Conservation (phyloP, 495 filamentous ascomycete species). For the Neurospora tetraspora region DNA sequence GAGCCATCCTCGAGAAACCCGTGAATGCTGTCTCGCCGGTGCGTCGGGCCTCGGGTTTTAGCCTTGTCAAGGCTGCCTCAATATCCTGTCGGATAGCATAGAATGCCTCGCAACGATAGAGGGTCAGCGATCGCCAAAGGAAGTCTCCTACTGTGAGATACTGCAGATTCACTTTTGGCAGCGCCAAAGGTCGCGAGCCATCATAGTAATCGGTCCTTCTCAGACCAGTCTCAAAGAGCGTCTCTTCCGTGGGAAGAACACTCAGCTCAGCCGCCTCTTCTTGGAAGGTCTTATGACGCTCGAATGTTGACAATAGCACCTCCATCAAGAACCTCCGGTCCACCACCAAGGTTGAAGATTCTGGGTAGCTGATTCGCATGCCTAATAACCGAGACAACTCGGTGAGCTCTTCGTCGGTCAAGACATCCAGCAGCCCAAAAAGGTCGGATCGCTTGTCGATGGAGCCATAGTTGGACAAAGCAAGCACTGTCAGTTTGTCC, state of each 20-base stretch:
- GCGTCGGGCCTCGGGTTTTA: constrained; percentile 58
- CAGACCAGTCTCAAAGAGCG: constrained; percentile 77
- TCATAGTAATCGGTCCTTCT: constrained; percentile 82
- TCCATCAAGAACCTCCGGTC: constrained; percentile 66
- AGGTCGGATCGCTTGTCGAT: constrained; percentile 73
- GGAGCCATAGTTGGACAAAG: constrained; percentile 84
- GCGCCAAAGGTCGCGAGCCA: constrained; percentile 77
- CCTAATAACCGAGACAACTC: constrained; percentile 62
- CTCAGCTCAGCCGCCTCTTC: constrained; percentile 60
- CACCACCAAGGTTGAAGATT: constrained; percentile 48
- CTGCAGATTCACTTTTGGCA: constrained; percentile 92
- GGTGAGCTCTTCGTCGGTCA: constrained; percentile 64
- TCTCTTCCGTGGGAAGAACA: constrained; percentile 72
- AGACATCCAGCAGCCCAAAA: constrained; percentile 58
- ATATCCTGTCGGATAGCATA: constrained; percentile 90
- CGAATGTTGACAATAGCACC: constrained; percentile 64
- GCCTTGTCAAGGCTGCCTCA: constrained; percentile 65
- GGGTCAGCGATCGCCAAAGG: constrained; percentile 80
- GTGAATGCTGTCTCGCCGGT: constrained; percentile 60
- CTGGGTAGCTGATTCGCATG: constrained; percentile 70
- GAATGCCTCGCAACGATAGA: constrained; percentile 87
- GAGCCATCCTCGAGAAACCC: constrained; percentile 85
- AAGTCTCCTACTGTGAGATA: constrained; percentile 95
- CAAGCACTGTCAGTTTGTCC: constrained; percentile 80
- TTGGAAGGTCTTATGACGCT: constrained; percentile 74